phyloP scores from a whole-genome alignment of 192 early-diverging fungal genomes.

The Funneliformis mosseae region DNA sequence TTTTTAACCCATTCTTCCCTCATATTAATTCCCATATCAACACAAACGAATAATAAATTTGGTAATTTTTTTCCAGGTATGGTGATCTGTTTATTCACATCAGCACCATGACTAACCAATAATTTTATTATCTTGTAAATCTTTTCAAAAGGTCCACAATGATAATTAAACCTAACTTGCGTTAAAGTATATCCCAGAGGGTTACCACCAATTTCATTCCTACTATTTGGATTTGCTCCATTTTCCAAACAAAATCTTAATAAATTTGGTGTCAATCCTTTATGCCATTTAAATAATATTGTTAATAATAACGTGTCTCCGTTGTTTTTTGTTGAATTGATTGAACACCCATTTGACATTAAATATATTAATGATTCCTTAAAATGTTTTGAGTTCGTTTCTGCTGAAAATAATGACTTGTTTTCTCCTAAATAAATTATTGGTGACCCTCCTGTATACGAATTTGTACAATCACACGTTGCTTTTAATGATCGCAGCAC shows the following conservation, averaged over 20 bases:
- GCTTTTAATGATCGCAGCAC: background rate
- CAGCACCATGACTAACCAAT: slow-evolving; percentile 10
- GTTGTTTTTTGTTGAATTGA: background rate
- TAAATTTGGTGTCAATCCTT: background rate
- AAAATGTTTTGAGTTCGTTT: background rate
- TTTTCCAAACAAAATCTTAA: background rate
- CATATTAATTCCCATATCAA: slow-evolving; percentile 9
- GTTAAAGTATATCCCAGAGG: slow-evolving; percentile 23
- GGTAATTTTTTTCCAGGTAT: slow-evolving; percentile 10
- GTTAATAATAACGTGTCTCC: slow-evolving; percentile 7
- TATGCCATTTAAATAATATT: slow-evolving; percentile 25
- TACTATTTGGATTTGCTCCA: background rate
- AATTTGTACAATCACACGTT: background rate
- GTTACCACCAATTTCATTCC: background rate
- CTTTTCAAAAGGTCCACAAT: slow-evolving; percentile 15
- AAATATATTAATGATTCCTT: background rate
- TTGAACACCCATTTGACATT: background rate
- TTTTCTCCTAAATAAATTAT: slow-evolving; percentile 7
- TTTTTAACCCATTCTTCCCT: background rate
- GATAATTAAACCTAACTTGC: background rate
- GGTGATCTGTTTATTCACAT: background rate
- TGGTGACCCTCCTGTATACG: slow-evolving; percentile 1
- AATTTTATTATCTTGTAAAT: slow-evolving; percentile 13
- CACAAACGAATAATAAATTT: slow-evolving; percentile 5
- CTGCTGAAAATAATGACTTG: background rate